Evolutionary conservation across 257 asterid genomes (phyloP), one percentile per base, ranked within the genome.

Genomic region (Jaltomata sinuosa): DNA sequence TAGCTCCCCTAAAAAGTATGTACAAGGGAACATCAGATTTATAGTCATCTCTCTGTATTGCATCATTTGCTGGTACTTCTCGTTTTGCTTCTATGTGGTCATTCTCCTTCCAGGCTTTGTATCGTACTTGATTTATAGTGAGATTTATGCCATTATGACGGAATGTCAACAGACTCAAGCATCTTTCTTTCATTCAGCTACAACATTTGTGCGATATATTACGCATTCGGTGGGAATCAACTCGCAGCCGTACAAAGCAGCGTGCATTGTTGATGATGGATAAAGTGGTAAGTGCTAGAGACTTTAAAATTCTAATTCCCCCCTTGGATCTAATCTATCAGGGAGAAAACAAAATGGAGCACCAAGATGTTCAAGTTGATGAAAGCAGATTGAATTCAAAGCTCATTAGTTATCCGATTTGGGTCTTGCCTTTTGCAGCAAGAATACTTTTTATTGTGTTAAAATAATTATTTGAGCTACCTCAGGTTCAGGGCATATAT

Each of bases 211-310:
- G 97, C 84, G 90, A 90, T 88, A 79, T 97, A 79, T 85, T 94
- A 65, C 97, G 99, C 78, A 85, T 94, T 74, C 91, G 94, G 15
- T 97, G 99, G 99, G 98, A 97, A 86, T 91, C 98, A 72, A 93
- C 94, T 79, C 99, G 98, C 81, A 65, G 91, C 65, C 94, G 97
- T 87, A 97, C 98, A 83, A 97, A 92, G 91, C 97, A 97, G 90
- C 99, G 99, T 29, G 95, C 99, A 0, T 65, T 95, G 83, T 49
- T 93, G 90, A 93, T 92, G 97, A 93, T 97, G 98, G 97, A 93
- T 69, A 88, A 95, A 79, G 88, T 95, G 94, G 98, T 94, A 92
- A 77, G 25, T 77, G 29, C 62, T 77, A 16, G 42, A 21, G 59
- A 74, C 59, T 29, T 25, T 19, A 9, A 49, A 77, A 16, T 16